Evolutionary conservation across 805 yeast genomes (phyloP).

Genomic region (Candida loeiensis): DNA sequence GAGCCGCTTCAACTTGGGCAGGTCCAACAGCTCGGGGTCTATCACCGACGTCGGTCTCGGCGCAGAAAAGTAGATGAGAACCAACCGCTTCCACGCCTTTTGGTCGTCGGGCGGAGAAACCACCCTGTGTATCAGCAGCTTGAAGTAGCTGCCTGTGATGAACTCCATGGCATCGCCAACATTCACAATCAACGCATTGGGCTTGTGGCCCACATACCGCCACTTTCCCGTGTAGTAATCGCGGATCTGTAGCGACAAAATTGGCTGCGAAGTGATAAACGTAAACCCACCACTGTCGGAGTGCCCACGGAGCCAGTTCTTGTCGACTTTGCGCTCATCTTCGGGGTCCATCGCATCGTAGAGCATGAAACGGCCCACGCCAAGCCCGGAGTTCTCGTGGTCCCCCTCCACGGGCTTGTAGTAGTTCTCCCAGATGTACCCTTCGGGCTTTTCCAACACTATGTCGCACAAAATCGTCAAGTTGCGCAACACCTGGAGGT

Average conservation of each 20-base stretch:
- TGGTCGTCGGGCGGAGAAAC: slow-evolving; percentile 27
- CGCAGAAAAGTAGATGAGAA: slow-evolving; percentile 23
- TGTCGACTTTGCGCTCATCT: slow-evolving; percentile 10
- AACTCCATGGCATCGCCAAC: slow-evolving; percentile 15
- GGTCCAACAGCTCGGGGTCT: slow-evolving; percentile 25
- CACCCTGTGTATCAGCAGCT: slow-evolving; percentile 25
- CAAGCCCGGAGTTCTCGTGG: slow-evolving; percentile 30
- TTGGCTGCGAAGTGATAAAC: slow-evolving; percentile 13
- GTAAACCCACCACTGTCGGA: slow-evolving; percentile 13
- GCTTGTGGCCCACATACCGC: slow-evolving; percentile 13
- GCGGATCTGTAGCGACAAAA: slow-evolving; percentile 11
- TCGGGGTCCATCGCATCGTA: slow-evolving; percentile 17
- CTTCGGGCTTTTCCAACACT: slow-evolving; percentile 46
- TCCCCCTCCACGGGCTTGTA: slow-evolving; percentile 33
- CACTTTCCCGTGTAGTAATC: slow-evolving; percentile 12
- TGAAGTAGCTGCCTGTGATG: slow-evolving; percentile 18
- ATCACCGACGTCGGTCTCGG: slow-evolving; percentile 19
- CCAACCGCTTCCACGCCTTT: slow-evolving; percentile 19
- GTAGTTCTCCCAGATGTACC: slow-evolving; percentile 34
- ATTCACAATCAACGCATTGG: slow-evolving; percentile 12
- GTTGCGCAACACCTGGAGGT: slow-evolving; percentile 33
- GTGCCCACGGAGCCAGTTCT: slow-evolving; percentile 12
- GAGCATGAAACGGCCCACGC: slow-evolving; percentile 29
- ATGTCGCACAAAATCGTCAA: slow-evolving; percentile 41
- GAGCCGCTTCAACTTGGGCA: slow-evolving; percentile 21